Percentiles rank a stretch among this genome's conserved stretches.
These are phyloP conservation scores for Umbelopsis vinacea DNA, from an alignment of 192 early-diverging fungal species.

Conservation along the genomic window DNA sequence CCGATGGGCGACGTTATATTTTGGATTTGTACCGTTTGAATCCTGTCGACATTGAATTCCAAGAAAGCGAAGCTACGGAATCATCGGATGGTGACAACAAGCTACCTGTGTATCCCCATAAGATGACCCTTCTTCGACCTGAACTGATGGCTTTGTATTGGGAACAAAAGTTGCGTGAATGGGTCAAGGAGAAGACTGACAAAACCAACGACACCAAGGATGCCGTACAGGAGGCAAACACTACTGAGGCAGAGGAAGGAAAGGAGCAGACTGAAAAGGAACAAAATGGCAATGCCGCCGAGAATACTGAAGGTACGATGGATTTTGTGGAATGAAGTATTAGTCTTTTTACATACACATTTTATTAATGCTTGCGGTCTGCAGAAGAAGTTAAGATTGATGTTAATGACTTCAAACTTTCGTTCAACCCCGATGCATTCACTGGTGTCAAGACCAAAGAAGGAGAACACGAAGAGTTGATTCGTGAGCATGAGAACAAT, in stretches of 20 bases:
- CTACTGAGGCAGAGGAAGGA: constrained; percentile 9
- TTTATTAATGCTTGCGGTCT: not conserved
- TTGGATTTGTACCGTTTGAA: constrained; percentile 92
- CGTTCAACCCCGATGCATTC: constrained; percentile 68
- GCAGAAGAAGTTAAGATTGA: constrained; percentile 36
- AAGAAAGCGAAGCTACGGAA: constrained; percentile 67
- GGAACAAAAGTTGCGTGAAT: constrained; percentile 74
- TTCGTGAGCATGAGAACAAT: constrained; percentile 54
- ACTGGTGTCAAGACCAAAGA: constrained; percentile 50
- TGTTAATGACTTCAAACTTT: constrained; percentile 47
- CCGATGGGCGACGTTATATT: constrained; percentile 91
- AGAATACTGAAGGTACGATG: not conserved
- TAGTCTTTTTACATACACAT: not conserved
- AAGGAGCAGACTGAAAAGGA: constrained; percentile 5
- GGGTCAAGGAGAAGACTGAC: constrained; percentile 59
- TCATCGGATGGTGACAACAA: constrained; percentile 36
- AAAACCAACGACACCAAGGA: constrained; percentile 27
- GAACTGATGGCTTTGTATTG: constrained; percentile 88
- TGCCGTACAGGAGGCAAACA: constrained; percentile 30
- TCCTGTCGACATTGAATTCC: constrained; percentile 90
- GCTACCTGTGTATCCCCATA: constrained; percentile 81
- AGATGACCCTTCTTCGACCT: constrained; percentile 79
- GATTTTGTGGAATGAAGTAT: too few species aligned
- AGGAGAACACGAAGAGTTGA: constrained; percentile 30
- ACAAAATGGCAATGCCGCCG: not conserved